Base-by-base conservation (phyloP, 495 filamentous ascomycete species). In the Penicillium herquei region DNA sequence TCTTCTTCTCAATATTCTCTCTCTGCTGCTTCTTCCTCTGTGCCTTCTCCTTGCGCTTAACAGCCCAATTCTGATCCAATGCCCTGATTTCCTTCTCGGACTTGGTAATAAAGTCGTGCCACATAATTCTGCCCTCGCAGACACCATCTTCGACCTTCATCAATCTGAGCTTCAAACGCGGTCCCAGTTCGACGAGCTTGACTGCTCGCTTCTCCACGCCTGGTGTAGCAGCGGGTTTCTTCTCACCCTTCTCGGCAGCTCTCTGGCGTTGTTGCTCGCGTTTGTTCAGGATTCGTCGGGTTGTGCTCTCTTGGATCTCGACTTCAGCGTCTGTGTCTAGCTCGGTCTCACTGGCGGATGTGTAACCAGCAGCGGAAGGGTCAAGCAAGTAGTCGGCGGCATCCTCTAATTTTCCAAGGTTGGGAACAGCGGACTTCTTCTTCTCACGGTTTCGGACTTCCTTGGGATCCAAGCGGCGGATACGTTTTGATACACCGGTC, bases 111-210 rank as follows among this genome's bases (percentile, higher is more conserved):
- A 87, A 94, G 64, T 96, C 91, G 72, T 99, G 95, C 94, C 95
- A 98, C 88, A 99, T 89, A 34, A 96, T 81, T 72, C 90, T 92
- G 39, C 94, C 94, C 33, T 84, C 81, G 64, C 92, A 97, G 11
- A 98, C 70, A 13, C 92, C 95, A 58, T 98, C 95, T 68, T 99
- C 94, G 10, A 99, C 92, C 73, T 99, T 98, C 49, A 88, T 87
- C 82, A 99, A 81, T 40, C 93, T 83, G 33, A 99, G 72, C 61
- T 82, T 87, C 87, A 99, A 83, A 49, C 94, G 86, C 3, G 94
- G 94, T 0, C 94, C 94, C 8, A 98, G 75, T 69, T 99, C 94
- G 3, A 95, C 85, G 21, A 98, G 74, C 67, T 94, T 97, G 8
- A 99, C 88, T 3, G 87, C 91, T 44, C 88, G 83, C 68, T 92